Conservation (phyloP, 2,329 filamentous ascomycete species). For the Albifimbria verrucaria region DNA sequence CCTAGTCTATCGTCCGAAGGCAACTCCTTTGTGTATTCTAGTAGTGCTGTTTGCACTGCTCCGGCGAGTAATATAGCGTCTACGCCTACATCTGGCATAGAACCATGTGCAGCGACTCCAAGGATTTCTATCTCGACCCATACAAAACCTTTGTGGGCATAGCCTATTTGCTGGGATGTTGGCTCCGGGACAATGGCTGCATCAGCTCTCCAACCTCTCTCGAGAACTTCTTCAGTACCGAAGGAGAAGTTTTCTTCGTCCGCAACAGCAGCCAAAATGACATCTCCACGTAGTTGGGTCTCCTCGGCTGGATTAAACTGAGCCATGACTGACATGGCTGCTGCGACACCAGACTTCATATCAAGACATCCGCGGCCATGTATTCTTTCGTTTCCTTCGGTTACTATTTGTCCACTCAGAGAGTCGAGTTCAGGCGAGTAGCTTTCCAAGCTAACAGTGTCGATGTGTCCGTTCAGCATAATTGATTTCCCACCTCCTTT, state of each 20-base stretch:
- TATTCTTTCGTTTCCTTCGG: slow-evolving; percentile 34
- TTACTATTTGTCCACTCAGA: slow-evolving; percentile 39
- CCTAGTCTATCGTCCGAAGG: slow-evolving; percentile 30
- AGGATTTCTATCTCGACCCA: slow-evolving; percentile 40
- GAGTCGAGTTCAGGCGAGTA: slow-evolving; percentile 45
- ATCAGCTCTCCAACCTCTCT: slow-evolving; percentile 50
- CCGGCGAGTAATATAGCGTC: slow-evolving; percentile 49
- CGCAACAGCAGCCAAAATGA: slow-evolving; percentile 50
- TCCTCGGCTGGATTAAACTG: slow-evolving; percentile 33
- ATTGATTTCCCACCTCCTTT: slow-evolving; percentile 42
- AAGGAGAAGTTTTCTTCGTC: slow-evolving; percentile 51
- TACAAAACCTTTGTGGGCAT: slow-evolving; percentile 49
- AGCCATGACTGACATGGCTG: slow-evolving; percentile 38
- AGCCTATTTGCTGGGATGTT: slow-evolving; percentile 37
- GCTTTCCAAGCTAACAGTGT: slow-evolving; percentile 46
- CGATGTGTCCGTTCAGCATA: slow-evolving; percentile 52
- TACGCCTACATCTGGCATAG: slow-evolving; percentile 38
- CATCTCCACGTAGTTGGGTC: slow-evolving; percentile 40
- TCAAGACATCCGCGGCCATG: slow-evolving; percentile 46
- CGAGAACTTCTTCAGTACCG: slow-evolving; percentile 47
- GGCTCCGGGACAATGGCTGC: slow-evolving; percentile 48
- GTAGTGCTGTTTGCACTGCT: slow-evolving; percentile 42
- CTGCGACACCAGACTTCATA: slow-evolving; percentile 51
- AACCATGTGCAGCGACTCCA: slow-evolving; percentile 41
- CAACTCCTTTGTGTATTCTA: slow-evolving; percentile 36